These are phyloP conservation scores for Ceratobasidium sp. DNA, from an alignment of 1,284 basidiomycete species.

Conservation along the genomic window DNA sequence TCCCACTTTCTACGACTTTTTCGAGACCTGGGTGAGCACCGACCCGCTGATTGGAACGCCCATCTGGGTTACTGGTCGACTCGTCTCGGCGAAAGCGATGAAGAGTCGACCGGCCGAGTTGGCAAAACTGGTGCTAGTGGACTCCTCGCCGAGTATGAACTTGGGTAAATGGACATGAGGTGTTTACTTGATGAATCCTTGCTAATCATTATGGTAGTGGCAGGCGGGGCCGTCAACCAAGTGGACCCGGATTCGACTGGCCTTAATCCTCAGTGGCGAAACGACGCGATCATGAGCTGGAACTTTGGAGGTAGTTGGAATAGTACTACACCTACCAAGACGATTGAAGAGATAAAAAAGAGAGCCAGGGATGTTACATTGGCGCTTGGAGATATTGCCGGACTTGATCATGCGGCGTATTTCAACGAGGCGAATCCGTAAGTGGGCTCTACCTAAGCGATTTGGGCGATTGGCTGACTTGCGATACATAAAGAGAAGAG, in stretches of 20 bases:
- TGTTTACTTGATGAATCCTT: not conserved
- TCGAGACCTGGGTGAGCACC: not conserved
- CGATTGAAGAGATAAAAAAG: constrained; percentile 47
- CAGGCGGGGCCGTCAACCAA: constrained; percentile 53
- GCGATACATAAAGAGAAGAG: not conserved
- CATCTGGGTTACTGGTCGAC: not conserved
- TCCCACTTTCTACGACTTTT: constrained; percentile 7
- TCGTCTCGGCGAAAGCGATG: not conserved
- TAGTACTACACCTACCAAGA: constrained; percentile 47
- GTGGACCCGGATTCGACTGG: constrained; percentile 52
- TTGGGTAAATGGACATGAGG: not conserved
- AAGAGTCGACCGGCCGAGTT: not conserved
- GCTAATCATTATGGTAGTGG: constrained; percentile 44
- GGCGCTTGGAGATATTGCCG: constrained; percentile 45
- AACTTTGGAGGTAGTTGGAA: constrained; percentile 48
- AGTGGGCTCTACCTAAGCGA: not conserved
- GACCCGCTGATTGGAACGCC: not conserved
- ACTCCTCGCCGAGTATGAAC: not conserved
- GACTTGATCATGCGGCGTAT: constrained; percentile 51
- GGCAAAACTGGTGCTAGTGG: not conserved
- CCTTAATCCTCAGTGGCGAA: constrained; percentile 56
- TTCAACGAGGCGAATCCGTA: constrained; percentile 56
- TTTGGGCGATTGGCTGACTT: not conserved
- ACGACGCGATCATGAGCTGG: constrained; percentile 49
- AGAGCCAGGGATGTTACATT: constrained; percentile 48